These are phyloP conservation scores for Xerocomus amazonicus DNA, from an alignment of 1,284 basidiomycete species.

Conservation along the genomic window DNA sequence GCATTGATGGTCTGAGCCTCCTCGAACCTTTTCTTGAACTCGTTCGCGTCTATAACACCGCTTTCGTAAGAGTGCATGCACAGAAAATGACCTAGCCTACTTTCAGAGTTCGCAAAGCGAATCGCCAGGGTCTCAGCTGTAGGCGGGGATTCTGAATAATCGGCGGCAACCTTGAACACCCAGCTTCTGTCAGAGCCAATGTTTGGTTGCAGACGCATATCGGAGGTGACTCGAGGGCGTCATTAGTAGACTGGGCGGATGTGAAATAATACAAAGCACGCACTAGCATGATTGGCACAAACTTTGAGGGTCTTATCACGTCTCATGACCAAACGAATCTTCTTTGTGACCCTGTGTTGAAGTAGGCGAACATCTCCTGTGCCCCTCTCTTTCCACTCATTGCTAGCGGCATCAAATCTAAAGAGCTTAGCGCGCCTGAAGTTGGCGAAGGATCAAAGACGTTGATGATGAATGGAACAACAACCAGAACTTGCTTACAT, in stretches of 20 bases:
- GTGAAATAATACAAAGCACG: slow-evolving; percentile 36
- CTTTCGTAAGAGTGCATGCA: background rate
- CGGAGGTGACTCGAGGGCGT: slow-evolving; percentile 63
- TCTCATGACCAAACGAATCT: slow-evolving; percentile 97
- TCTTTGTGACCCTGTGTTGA: slow-evolving; percentile 85
- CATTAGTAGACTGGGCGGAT: slow-evolving; percentile 2
- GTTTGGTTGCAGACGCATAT: slow-evolving; percentile 97
- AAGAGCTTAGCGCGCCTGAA: slow-evolving; percentile 96
- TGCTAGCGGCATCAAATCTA: slow-evolving; percentile 79
- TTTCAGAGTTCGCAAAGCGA: slow-evolving; percentile 96
- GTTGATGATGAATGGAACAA: slow-evolving; percentile 12
- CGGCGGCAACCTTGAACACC: slow-evolving; percentile 98
- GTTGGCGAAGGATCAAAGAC: slow-evolving; percentile 12
- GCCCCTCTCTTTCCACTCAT: slow-evolving; percentile 97
- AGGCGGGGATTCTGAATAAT: slow-evolving; percentile 88
- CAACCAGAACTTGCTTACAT: slow-evolving; percentile 62
- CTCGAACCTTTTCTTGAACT: slow-evolving; percentile 89
- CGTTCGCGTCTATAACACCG: slow-evolving; percentile 64
- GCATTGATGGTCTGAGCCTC: slow-evolving; percentile 73
- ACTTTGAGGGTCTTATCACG: slow-evolving; percentile 99
- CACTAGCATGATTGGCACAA: slow-evolving; percentile 97
- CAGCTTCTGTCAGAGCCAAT: slow-evolving; percentile 99
- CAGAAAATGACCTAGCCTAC: slow-evolving; percentile 50
- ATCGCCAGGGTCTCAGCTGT: slow-evolving; percentile 95
- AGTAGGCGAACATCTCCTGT: slow-evolving; percentile 91